Evolutionary conservation across 192 early-diverging fungal species (phyloP).

Genomic region (Geranomyces variabilis): DNA sequence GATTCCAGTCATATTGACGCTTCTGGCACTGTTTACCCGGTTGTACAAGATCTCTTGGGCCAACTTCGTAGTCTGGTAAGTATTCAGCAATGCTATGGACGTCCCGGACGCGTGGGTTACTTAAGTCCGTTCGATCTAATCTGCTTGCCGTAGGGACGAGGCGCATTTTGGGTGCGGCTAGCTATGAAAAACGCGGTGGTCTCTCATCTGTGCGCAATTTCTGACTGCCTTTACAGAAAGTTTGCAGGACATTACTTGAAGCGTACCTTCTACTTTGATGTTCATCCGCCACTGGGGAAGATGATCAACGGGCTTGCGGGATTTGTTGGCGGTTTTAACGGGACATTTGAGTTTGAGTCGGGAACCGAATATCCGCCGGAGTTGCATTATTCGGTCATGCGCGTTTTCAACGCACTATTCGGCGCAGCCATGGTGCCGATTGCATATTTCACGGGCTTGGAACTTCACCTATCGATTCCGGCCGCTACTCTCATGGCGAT

Average conservation of each 20-base stretch:
- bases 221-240: slow-evolving; percentile 45
- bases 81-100: neutral
- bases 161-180: slow-evolving; percentile 60
- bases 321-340: slow-evolving; percentile 81
- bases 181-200: neutral
- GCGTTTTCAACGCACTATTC: slow-evolving; percentile 84
- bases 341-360: slow-evolving; percentile 82
- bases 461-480: slow-evolving; percentile 69
- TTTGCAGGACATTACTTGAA: slow-evolving; percentile 95
- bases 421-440: slow-evolving; percentile 86
- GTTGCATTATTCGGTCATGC: slow-evolving; percentile 87
- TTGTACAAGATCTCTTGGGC: slow-evolving; percentile 58
- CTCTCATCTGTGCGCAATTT: neutral
- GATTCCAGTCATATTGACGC: slow-evolving; percentile 30
- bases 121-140: neutral
- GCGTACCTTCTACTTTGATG: slow-evolving; percentile 94
- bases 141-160: slow-evolving; percentile 52
- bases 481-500: slow-evolving; percentile 74
- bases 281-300: slow-evolving; percentile 97
- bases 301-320: slow-evolving; percentile 91
- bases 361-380: slow-evolving; percentile 75
- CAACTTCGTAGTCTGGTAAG: slow-evolving; percentile 53
- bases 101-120: too few relatives aligned
- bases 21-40: slow-evolving; percentile 47
- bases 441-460: slow-evolving; percentile 83